Evolutionary conservation across 768 basidiomycete genomes (phyloP).

Genomic region (Russula dissimulans): DNA sequence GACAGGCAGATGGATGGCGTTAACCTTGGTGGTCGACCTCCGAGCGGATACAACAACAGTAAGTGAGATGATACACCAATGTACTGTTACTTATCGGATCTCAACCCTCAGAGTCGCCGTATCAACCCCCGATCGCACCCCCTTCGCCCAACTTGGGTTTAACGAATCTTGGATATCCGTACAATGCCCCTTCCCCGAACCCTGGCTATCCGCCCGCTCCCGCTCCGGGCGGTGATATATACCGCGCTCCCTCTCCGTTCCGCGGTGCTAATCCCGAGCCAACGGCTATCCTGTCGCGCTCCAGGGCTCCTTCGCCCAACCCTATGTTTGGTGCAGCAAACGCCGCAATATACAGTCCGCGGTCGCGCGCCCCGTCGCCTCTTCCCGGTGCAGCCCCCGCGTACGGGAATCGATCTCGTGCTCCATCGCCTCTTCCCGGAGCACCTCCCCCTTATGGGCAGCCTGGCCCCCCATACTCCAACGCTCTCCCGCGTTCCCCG

Average conservation of each 20-base stretch:
- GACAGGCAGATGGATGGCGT: constrained; percentile 31
- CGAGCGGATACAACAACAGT: constrained; percentile 16
- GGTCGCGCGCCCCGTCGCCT: constrained; percentile 43
- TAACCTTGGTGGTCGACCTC: constrained; percentile 1
- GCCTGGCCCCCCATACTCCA: constrained; percentile 6
- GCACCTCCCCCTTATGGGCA: constrained; percentile 13
- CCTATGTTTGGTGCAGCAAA: constrained; percentile 22
- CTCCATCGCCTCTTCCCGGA: constrained; percentile 47
- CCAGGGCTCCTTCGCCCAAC: constrained; percentile 46
- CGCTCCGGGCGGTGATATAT: not conserved
- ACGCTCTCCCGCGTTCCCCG: constrained; percentile 11
- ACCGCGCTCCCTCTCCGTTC: constrained; percentile 30
- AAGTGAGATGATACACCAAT: constrained; percentile 14
- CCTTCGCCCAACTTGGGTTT: constrained; percentile 11
- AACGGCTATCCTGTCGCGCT: constrained; percentile 26
- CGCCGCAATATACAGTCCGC: constrained; percentile 1
- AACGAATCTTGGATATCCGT: constrained; percentile 11
- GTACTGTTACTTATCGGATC: constrained; percentile 23
- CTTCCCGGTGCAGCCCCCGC: constrained; percentile 33
- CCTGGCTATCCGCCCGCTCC: not conserved
- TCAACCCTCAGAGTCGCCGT: constrained; percentile 19
- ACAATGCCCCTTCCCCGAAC: not conserved
- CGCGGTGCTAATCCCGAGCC: constrained; percentile 26
- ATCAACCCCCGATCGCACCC: constrained; percentile 11
- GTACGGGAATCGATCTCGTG: constrained; percentile 30